Evolutionary conservation across 768 basidiomycete species (phyloP).

Genomic region (Imleria badia): DNA sequence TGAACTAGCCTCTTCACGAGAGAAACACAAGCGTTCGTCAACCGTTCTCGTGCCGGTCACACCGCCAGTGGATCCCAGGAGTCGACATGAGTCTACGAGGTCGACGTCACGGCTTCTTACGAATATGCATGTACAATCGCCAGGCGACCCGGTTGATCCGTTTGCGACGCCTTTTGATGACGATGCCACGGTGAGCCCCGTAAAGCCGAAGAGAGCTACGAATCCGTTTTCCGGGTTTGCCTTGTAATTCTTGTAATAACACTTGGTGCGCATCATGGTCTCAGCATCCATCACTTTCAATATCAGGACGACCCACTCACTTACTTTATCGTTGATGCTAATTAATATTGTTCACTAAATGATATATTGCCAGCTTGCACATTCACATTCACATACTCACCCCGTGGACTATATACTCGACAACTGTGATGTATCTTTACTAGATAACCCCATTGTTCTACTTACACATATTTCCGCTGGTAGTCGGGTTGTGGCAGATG

Average conservation of each 20-base stretch:
- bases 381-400: slow-evolving; percentile 6
- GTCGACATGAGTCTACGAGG: slow-evolving; percentile 21
- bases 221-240: slow-evolving; percentile 50
- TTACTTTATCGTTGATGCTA: slow-evolving; percentile 17
- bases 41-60: slow-evolving; percentile 17
- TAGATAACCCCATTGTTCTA: slow-evolving; percentile 8
- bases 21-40: slow-evolving; percentile 22
- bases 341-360: slow-evolving; percentile 9
- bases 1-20: slow-evolving; percentile 7
- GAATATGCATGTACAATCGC: slow-evolving; percentile 41
- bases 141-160: slow-evolving; percentile 42
- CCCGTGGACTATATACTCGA: neutral
- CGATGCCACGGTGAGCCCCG: slow-evolving; percentile 43
- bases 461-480: neutral
- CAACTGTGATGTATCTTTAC: slow-evolving; percentile 27
- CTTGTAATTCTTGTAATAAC: slow-evolving; percentile 21
- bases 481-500: slow-evolving; percentile 6
- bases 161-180: slow-evolving; percentile 83
- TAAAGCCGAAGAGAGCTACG: slow-evolving; percentile 44
- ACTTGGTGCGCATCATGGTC: neutral
- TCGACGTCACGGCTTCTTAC: slow-evolving; percentile 49
- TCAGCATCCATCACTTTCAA: neutral
- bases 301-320: neutral
- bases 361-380: slow-evolving; percentile 9
- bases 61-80: slow-evolving; percentile 15